Evolutionary conservation across 2,329 filamentous ascomycete genomes (phyloP).

Genomic region (Passalora sequoiae): DNA sequence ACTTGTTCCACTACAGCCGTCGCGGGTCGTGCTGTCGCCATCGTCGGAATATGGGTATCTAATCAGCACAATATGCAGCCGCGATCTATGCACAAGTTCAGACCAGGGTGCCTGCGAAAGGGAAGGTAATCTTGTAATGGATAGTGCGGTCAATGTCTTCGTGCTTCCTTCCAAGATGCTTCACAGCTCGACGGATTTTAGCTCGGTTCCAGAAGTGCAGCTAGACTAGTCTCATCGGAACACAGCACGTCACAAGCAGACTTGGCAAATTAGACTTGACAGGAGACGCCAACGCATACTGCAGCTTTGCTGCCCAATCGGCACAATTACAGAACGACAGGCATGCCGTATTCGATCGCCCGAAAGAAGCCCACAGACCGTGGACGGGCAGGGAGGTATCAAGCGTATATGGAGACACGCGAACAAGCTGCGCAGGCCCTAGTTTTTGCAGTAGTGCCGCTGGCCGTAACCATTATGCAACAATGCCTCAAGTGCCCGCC

Average conservation of each 20-base stretch:
- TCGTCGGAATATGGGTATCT: too few relatives aligned
- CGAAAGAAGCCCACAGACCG: slow-evolving; percentile 13
- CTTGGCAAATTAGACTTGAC: slow-evolving; percentile 1
- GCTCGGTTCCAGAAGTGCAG: too few relatives aligned
- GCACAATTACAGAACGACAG: slow-evolving; percentile 13
- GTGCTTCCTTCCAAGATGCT: too few relatives aligned
- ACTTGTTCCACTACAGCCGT: slow-evolving; percentile 15
- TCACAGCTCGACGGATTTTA: too few relatives aligned
- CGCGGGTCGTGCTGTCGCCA: slow-evolving; percentile 12
- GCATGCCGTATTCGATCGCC: slow-evolving; percentile 13
- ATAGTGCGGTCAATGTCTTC: too few relatives aligned
- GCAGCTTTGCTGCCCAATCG: slow-evolving; percentile 19
- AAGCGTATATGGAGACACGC: slow-evolving; percentile 18
- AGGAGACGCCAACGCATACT: slow-evolving; percentile 16
- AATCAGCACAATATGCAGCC: too few relatives aligned
- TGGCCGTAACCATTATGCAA: slow-evolving; percentile 6
- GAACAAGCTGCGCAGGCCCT: slow-evolving; percentile 14
- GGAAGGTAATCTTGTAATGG: too few relatives aligned
- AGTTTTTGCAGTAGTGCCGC: slow-evolving; percentile 16
- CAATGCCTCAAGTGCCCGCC: slow-evolving; percentile 1
- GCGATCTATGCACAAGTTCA: too few relatives aligned
- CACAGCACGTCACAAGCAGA: too few relatives aligned
- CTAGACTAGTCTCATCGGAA: too few relatives aligned
- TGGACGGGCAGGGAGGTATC: slow-evolving; percentile 10
- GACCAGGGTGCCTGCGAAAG: too few relatives aligned